Conservation (phyloP, 1,139 yeast genomes). For the Nakaseomyces uthaithaninus region DNA sequence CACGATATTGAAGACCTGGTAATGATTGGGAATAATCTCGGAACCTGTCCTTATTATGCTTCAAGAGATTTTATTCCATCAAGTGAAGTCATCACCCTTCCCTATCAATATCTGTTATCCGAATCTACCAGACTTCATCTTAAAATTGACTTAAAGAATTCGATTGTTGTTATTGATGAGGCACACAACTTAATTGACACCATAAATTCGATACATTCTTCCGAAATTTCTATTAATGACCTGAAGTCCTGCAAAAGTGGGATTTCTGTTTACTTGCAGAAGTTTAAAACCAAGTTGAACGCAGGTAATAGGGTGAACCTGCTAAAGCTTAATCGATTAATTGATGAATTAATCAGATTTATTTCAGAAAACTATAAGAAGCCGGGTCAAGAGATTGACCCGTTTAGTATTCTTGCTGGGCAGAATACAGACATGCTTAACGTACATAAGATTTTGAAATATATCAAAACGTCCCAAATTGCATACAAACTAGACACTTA, state of each 20-base stretch:
- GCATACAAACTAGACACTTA: slow-evolving; percentile 81
- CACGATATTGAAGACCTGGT: slow-evolving; percentile 81
- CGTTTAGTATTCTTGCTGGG: slow-evolving; percentile 45
- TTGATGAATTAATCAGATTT: slow-evolving; percentile 45
- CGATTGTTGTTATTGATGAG: slow-evolving; percentile 79
- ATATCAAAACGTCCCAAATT: slow-evolving; percentile 59
- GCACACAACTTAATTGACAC: slow-evolving; percentile 87
- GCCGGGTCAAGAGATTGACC: slow-evolving; percentile 45
- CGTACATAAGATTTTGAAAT: slow-evolving; percentile 57
- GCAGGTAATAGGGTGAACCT: slow-evolving; percentile 69
- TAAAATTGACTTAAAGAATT: slow-evolving; percentile 49
- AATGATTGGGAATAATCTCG: slow-evolving; percentile 46
- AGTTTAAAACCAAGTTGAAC: slow-evolving; percentile 56
- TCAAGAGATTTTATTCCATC: slow-evolving; percentile 46
- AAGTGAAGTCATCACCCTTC: slow-evolving; percentile 73
- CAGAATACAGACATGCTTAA: slow-evolving; percentile 68
- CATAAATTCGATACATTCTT: slow-evolving; percentile 61
- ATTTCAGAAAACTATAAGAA: slow-evolving; percentile 36
- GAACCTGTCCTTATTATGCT: slow-evolving; percentile 79
- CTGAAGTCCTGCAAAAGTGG: slow-evolving; percentile 36
- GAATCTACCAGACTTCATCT: slow-evolving; percentile 53
- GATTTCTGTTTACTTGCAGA: slow-evolving; percentile 47
- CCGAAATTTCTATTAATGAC: slow-evolving; percentile 46
- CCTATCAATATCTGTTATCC: slow-evolving; percentile 74
- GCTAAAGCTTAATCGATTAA: slow-evolving; percentile 52